Evolutionary conservation across 202 grass and related monocot species (phyloP).

Genomic region (Hordeum pubiflorum): DNA sequence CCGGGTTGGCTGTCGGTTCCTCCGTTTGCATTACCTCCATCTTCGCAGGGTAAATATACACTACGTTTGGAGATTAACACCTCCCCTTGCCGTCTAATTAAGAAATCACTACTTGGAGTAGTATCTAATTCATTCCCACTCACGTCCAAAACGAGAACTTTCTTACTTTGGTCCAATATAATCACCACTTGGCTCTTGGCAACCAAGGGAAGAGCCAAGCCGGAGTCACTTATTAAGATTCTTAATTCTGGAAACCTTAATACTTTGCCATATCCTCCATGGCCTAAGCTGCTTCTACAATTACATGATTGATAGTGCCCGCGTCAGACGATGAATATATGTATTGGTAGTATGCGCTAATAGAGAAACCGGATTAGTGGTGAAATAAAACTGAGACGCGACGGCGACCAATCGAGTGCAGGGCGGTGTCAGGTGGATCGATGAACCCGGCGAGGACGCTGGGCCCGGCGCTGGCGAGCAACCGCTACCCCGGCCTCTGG

Average conservation of each 20-base stretch:
- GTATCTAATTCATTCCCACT: neutral
- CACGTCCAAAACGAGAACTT: neutral
- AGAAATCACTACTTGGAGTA: neutral
- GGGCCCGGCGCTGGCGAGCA: slow-evolving; percentile 90
- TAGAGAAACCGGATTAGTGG: neutral
- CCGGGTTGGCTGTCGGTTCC: slow-evolving; percentile 85
- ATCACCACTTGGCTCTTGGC: slow-evolving; percentile 13
- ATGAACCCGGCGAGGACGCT: slow-evolving; percentile 98
- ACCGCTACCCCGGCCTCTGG: slow-evolving; percentile 58
- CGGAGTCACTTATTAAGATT: neutral
- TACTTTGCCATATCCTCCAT: neutral
- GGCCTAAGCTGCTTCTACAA: neutral
- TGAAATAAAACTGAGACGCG: slow-evolving; percentile 25
- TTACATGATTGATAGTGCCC: neutral
- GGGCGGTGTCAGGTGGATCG: slow-evolving; percentile 90
- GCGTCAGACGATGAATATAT: neutral
- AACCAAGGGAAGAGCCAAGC: neutral
- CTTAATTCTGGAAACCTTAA: neutral
- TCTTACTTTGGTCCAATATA: neutral
- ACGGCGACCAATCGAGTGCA: slow-evolving; percentile 42
- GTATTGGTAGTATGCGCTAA: neutral
- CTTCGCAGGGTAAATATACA: slow-evolving; percentile 81
- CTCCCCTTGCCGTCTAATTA: neutral
- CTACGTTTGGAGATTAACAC: neutral
- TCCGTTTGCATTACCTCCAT: slow-evolving; percentile 98